A percentile compares a stretch with the other conserved stretches of the same genome.
These are phyloP conservation scores for Termitomyces sp. DNA, from an alignment of 768 basidiomycete species.

Conservation along the genomic window DNA sequence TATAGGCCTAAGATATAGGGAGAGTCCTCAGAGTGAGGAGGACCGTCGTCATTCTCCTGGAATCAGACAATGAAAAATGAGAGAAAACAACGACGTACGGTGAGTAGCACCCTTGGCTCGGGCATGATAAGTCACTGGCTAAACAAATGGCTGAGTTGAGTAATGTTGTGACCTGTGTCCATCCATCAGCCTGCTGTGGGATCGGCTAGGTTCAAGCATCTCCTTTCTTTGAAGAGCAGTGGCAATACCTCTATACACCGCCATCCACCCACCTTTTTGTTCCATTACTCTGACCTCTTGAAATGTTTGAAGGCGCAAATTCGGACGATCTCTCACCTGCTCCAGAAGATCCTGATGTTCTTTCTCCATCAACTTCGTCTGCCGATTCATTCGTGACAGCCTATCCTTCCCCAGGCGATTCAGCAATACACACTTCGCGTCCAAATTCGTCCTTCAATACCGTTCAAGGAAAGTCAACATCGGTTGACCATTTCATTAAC, in stretches of 20 bases:
- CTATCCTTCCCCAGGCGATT: conserved; percentile 28
- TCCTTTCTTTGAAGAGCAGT: background rate
- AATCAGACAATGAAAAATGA: background rate
- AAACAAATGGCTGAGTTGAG: background rate
- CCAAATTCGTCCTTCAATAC: conserved; percentile 21
- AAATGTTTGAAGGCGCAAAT: background rate
- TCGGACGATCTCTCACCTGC: background rate
- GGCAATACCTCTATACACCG: background rate
- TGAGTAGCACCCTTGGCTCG: conserved; percentile 32
- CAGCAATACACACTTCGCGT: conserved; percentile 17
- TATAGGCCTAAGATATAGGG: conserved; percentile 75
- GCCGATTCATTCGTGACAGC: conserved; percentile 40
- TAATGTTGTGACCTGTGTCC: background rate
- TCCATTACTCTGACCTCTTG: background rate
- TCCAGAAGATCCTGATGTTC: conserved; percentile 7
- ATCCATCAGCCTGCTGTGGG: background rate
- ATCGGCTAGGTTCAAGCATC: background rate
- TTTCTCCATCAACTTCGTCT: conserved; percentile 26
- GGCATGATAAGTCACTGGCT: conserved; percentile 8
- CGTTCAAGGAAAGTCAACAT: conserved; percentile 55
- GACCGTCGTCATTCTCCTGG: conserved; percentile 77
- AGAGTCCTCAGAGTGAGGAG: conserved; percentile 58
- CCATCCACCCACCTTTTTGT: background rate
- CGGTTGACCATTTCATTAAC: conserved; percentile 69
- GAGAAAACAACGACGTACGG: conserved; percentile 19